Percentiles rank a stretch among this genome's conserved stretches.
Evolutionary conservation across 352 stramenopile genomes (phyloP).

Genomic region (Phytophthora nicotianae): DNA sequence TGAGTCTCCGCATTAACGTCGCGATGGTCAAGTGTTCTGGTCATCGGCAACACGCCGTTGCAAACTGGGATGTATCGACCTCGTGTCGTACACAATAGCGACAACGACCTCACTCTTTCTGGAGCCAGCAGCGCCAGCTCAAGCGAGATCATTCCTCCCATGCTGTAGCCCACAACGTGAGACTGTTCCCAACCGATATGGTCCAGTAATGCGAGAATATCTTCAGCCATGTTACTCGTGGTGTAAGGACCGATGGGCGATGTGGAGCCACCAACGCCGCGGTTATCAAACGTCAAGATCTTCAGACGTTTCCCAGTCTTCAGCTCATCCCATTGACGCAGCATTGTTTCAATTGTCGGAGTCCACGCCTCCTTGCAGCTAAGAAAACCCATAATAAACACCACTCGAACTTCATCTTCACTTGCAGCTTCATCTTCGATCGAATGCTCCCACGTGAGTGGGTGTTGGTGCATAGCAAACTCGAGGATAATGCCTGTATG

Average conservation of each 20-base stretch:
- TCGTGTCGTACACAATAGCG: conserved; percentile 47
- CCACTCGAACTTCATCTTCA: conserved; percentile 30
- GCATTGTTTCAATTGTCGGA: conserved; percentile 39
- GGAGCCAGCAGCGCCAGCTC: conserved; percentile 40
- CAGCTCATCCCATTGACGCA: conserved; percentile 33
- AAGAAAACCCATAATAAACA: conserved; percentile 53
- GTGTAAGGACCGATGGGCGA: conserved; percentile 45
- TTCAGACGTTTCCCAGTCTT: conserved; percentile 17
- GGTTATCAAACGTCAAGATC: conserved; percentile 55
- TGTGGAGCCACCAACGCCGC: conserved; percentile 45
- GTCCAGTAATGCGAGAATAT: conserved; percentile 46
- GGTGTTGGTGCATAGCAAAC: conserved; percentile 42
- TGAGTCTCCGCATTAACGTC: conserved; percentile 36
- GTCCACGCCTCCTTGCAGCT: conserved; percentile 52
- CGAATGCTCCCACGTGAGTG: conserved; percentile 14
- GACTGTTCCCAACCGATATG: conserved; percentile 42
- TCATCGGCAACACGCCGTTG: conserved; percentile 35
- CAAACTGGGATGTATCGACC: conserved; percentile 41
- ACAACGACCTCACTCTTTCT: conserved; percentile 44
- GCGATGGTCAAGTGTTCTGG: conserved; percentile 30
- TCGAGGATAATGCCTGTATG: conserved; percentile 44
- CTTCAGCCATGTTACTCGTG: conserved; percentile 49
- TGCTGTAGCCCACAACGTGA: conserved; percentile 51
- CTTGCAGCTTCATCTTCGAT: background rate
- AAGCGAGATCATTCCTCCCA: conserved; percentile 60